These are phyloP conservation scores for Sideroxylon spinosum DNA, from an alignment of 179 eudicot genomes.

Conservation along the genomic window DNA sequence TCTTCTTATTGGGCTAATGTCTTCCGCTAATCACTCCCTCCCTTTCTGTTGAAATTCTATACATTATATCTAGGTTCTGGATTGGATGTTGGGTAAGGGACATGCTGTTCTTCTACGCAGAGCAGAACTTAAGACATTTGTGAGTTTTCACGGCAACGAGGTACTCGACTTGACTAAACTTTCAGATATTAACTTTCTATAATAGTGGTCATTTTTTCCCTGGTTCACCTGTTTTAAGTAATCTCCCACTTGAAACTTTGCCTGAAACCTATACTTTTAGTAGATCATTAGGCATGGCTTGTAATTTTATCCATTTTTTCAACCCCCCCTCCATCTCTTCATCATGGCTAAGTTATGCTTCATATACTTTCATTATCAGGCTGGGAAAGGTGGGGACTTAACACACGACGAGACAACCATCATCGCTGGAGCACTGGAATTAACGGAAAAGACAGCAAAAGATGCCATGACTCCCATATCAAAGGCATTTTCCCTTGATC, in stretches of 20 bases:
- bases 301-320: neutral
- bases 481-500: conserved; percentile 99
- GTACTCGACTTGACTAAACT: conserved; percentile 27
- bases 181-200: neutral
- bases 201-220: neutral
- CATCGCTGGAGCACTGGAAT: conserved; percentile 80
- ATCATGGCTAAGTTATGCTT: neutral
- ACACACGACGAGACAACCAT: conserved; percentile 95
- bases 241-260: too few species aligned
- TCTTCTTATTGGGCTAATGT: conserved; percentile 5
- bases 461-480: conserved; percentile 97
- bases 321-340: neutral
- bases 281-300: neutral
- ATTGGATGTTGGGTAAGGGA: conserved; percentile 97
- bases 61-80: conserved; percentile 55
- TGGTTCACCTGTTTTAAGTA: conserved; percentile 6
- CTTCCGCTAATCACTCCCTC: neutral
- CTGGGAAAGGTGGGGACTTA: conserved; percentile 90
- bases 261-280: too few species aligned
- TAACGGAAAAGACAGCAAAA: conserved; percentile 87
- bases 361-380: conserved; percentile 31
- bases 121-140: conserved; percentile 94
- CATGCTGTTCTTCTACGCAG: conserved; percentile 80
- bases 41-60: neutral
- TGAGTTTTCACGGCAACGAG: conserved; percentile 94